Percentiles rank a stretch among this genome's conserved stretches.
Evolutionary conservation across 164 flowering plant species (phyloP).

Genomic region (Stephania cephalantha): DNA sequence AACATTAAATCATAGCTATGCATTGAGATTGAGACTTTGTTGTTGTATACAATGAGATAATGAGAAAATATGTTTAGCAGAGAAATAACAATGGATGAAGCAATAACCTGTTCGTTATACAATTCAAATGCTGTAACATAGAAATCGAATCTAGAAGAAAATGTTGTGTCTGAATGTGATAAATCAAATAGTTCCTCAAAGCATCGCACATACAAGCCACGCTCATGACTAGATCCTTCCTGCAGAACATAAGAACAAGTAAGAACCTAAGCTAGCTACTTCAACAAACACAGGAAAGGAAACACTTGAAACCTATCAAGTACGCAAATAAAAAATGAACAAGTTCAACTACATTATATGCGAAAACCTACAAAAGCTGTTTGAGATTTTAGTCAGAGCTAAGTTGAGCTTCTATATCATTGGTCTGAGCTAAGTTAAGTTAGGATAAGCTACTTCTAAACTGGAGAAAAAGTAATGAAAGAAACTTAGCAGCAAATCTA

Average conservation of each 20-base stretch:
- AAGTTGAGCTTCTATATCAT: no score
- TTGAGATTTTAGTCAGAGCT: no score
- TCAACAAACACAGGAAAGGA: background rate
- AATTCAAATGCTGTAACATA: constrained; percentile 72
- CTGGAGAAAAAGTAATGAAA: no score
- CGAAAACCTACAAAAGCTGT: no score
- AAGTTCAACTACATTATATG: background rate
- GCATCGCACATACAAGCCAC: constrained; percentile 85
- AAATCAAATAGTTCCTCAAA: constrained; percentile 98
- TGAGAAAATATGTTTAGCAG: no score
- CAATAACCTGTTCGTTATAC: constrained; percentile 83
- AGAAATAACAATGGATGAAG: background rate
- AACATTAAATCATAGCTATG: background rate
- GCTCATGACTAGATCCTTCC: constrained; percentile 96
- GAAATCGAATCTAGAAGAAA: constrained; percentile 59
- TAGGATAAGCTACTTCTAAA: no score
- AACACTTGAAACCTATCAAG: background rate
- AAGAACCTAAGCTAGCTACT: constrained; percentile 1
- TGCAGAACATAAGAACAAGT: constrained; percentile 24
- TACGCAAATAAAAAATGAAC: background rate
- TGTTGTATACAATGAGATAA: no score
- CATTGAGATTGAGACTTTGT: background rate
- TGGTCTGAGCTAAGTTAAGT: no score
- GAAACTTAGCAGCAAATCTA: no score
- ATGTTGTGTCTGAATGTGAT: constrained; percentile 79